These are phyloP conservation scores for Salicornia ramosissima DNA, from an alignment of 148 eudicot genomes.

Conservation along the genomic window DNA sequence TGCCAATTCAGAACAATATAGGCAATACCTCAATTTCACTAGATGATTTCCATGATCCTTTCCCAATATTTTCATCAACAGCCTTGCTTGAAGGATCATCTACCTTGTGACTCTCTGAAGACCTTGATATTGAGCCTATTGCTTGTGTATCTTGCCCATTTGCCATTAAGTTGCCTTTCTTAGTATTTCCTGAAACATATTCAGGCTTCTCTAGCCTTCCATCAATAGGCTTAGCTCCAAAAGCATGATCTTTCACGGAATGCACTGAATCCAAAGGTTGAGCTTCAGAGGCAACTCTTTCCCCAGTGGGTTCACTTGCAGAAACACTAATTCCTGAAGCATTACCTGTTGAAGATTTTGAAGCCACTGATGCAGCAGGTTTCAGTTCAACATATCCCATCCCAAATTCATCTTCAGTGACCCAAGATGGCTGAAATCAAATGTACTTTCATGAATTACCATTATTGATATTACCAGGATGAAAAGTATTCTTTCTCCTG, in stretches of 20 bases:
- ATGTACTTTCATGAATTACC: neutral
- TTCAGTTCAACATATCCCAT: conserved; percentile 91
- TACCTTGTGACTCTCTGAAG: conserved; percentile 51
- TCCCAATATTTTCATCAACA: conserved; percentile 48
- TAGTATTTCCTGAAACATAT: conserved; percentile 37
- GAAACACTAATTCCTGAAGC: conserved; percentile 37
- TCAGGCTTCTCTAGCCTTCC: conserved; percentile 51
- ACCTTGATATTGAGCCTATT: conserved; percentile 24
- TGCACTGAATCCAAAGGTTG: conserved; percentile 48
- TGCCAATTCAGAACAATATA: neutral
- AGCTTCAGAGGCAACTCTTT: conserved; percentile 51
- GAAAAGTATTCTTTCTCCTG: neutral
- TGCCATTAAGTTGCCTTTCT: conserved; percentile 41
- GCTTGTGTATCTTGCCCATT: conserved; percentile 53
- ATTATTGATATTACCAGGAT: neutral
- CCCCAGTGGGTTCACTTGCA: conserved; percentile 44
- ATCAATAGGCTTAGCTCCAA: conserved; percentile 49
- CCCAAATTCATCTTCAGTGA: conserved; percentile 95
- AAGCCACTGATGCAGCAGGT: conserved; percentile 49
- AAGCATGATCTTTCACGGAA: conserved; percentile 42
- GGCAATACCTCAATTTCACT: conserved; percentile 61
- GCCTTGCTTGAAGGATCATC: conserved; percentile 47
- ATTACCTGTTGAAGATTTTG: conserved; percentile 46
- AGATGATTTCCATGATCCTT: conserved; percentile 35
- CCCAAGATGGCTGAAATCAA: conserved; percentile 76